Percentiles rank a stretch among this genome's conserved stretches.
Evolutionary conservation across 2,329 filamentous ascomycete species (phyloP).

Genomic region (Exophiala sp.): DNA sequence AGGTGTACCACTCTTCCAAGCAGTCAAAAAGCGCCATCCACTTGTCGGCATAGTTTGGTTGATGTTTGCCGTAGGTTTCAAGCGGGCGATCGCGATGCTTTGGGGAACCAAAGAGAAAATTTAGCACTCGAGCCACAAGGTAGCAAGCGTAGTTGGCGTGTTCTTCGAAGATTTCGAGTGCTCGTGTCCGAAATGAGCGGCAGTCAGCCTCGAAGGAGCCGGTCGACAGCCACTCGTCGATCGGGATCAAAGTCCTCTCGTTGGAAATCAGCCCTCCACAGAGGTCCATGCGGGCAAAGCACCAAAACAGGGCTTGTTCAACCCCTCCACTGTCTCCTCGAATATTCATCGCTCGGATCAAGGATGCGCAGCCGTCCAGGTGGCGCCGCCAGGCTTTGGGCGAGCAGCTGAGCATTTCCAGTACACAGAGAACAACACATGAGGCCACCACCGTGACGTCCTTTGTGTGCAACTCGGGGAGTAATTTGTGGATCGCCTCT

Average conservation of each 20-base stretch:
- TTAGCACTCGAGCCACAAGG: neutral
- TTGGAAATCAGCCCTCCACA: neutral
- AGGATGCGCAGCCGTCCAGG: conserved; percentile 51
- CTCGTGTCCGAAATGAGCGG: neutral
- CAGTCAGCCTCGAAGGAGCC: neutral
- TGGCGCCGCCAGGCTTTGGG: conserved; percentile 50
- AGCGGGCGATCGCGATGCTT: neutral
- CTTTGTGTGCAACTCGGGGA: conserved; percentile 45
- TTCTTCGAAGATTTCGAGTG: neutral
- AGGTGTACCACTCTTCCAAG: conserved; percentile 45
- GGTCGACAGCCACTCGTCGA: neutral
- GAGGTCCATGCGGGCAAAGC: conserved; percentile 49
- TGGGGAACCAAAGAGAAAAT: neutral
- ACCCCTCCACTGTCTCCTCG: conserved; percentile 48
- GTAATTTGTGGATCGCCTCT: conserved; percentile 46
- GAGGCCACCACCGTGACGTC: conserved; percentile 49
- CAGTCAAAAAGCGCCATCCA: conserved; percentile 49
- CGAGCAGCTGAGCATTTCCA: conserved; percentile 50
- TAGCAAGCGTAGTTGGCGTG: neutral
- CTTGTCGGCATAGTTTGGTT: neutral
- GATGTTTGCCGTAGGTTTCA: neutral
- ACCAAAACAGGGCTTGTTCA: conserved; percentile 53
- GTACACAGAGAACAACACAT: conserved; percentile 49
- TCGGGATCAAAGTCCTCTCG: neutral
- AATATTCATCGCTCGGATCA: conserved; percentile 50